Evolutionary conservation across 148 eudicot species (phyloP).

Genomic region (Heliamphora exappendiculata): DNA sequence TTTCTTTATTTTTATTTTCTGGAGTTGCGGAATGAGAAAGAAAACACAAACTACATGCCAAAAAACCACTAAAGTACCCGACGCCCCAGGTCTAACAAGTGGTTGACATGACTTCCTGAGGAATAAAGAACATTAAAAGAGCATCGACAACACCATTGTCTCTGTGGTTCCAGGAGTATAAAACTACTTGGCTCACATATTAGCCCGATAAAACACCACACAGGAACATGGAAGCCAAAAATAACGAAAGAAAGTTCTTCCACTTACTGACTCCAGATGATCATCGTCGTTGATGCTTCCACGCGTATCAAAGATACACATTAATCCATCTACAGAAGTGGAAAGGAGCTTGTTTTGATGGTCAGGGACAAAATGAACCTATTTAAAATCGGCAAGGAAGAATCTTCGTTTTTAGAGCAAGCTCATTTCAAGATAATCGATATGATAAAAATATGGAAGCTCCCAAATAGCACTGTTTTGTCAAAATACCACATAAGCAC

Average conservation of each 20-base stretch:
- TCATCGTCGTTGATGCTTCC: conserved; percentile 86
- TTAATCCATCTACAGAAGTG: conserved; percentile 90
- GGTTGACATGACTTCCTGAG: not conserved
- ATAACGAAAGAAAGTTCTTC: not conserved
- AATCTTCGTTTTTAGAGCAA: not conserved
- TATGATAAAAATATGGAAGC: not conserved
- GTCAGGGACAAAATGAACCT: conserved; percentile 86
- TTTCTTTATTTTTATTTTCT: too few species aligned
- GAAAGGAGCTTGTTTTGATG: conserved; percentile 77
- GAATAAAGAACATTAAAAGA: not conserved
- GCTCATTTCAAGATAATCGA: not conserved
- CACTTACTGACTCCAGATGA: conserved; percentile 73
- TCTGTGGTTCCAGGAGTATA: too few species aligned
- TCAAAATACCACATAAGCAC: not conserved
- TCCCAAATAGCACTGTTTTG: not conserved
- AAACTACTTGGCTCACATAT: not conserved
- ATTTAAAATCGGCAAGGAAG: conserved; percentile 5
- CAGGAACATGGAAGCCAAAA: not conserved
- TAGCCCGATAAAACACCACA: not conserved
- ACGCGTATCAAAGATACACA: conserved; percentile 80
- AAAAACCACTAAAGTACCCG: not conserved
- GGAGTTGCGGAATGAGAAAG: too few species aligned
- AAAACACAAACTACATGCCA: not conserved
- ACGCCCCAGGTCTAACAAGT: not conserved
- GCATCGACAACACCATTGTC: not conserved